These are phyloP conservation scores for Nannizzia gypsea DNA, from an alignment of 2,329 filamentous ascomycete species.

Conservation along the genomic window DNA sequence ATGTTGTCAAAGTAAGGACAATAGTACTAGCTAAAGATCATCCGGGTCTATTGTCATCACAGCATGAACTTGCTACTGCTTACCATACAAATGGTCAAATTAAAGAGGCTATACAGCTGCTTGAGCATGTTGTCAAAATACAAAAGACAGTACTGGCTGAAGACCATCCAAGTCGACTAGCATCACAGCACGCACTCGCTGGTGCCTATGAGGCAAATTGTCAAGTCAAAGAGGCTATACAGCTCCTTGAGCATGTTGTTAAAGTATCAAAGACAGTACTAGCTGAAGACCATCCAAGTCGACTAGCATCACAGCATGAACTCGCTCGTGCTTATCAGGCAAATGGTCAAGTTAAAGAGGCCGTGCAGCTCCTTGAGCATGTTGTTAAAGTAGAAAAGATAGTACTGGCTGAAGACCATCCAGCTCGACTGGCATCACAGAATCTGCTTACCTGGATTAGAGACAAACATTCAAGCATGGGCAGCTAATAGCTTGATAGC, in stretches of 20 bases:
- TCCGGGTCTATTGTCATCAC: not conserved
- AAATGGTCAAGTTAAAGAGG: too few relatives aligned
- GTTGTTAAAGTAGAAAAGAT: too few relatives aligned
- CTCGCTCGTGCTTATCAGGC: too few relatives aligned
- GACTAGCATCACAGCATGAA: too few relatives aligned
- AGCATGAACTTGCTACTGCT: not conserved
- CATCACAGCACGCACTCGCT: not conserved
- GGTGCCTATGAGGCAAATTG: not conserved
- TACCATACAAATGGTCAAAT: not conserved
- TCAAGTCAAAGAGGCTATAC: not conserved
- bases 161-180: not conserved
- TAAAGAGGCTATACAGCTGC: not conserved
- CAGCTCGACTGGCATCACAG: too few relatives aligned
- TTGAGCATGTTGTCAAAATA: not conserved
- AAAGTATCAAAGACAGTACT: too few relatives aligned
- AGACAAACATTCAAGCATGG: too few relatives aligned
- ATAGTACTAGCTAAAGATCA: not conserved
- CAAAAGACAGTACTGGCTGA: not conserved
- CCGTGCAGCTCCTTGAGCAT: too few relatives aligned
- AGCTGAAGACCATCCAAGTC: too few relatives aligned
- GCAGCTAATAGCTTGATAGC: too few relatives aligned
- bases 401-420: too few relatives aligned
- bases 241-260: not conserved
- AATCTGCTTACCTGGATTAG: too few relatives aligned
- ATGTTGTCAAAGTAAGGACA: not conserved